Evolutionary conservation across 2,329 filamentous ascomycete genomes (phyloP).

Genomic region (Aspergillus udagawae): DNA sequence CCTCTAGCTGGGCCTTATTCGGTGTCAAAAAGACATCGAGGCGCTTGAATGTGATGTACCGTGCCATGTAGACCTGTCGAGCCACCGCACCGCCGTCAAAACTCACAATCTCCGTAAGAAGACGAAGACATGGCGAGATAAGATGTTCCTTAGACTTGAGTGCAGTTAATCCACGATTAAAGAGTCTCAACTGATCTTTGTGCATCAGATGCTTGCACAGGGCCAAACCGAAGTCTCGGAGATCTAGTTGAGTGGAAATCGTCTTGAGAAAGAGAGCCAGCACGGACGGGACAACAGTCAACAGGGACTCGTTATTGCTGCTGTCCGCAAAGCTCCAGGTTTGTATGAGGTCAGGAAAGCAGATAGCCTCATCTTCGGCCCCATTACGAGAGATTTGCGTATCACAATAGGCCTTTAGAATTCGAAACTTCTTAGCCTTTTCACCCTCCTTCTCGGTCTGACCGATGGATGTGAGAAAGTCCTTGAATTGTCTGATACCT

Average conservation of each 20-base stretch:
- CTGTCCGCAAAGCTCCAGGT: constrained; percentile 82
- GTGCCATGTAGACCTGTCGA: constrained; percentile 69
- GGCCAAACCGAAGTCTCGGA: constrained; percentile 69
- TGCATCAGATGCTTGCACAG: constrained; percentile 80
- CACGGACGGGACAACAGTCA: constrained; percentile 76
- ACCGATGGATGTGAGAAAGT: constrained; percentile 40
- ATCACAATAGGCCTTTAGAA: constrained; percentile 49
- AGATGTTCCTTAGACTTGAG: constrained; percentile 81
- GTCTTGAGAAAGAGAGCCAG: constrained; percentile 77
- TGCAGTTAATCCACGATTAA: constrained; percentile 73
- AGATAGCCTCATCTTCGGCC: constrained; percentile 55
- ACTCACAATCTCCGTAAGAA: constrained; percentile 78
- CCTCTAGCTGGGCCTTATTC: constrained; percentile 49
- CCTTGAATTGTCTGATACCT: constrained; percentile 44
- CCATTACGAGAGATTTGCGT: constrained; percentile 48
- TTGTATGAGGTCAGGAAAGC: constrained; percentile 75
- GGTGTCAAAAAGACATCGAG: constrained; percentile 77
- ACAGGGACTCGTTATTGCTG: constrained; percentile 72
- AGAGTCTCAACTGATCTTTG: constrained; percentile 72
- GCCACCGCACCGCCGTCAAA: constrained; percentile 83
- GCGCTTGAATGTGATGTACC: constrained; percentile 74
- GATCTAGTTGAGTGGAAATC: constrained; percentile 68
- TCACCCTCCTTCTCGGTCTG: constrained; percentile 33
- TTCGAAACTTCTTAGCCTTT: constrained; percentile 37
- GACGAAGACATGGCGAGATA: constrained; percentile 79